Conservation (phyloP, 345 rosid genomes). For the Crucihimalaya himalaica region DNA sequence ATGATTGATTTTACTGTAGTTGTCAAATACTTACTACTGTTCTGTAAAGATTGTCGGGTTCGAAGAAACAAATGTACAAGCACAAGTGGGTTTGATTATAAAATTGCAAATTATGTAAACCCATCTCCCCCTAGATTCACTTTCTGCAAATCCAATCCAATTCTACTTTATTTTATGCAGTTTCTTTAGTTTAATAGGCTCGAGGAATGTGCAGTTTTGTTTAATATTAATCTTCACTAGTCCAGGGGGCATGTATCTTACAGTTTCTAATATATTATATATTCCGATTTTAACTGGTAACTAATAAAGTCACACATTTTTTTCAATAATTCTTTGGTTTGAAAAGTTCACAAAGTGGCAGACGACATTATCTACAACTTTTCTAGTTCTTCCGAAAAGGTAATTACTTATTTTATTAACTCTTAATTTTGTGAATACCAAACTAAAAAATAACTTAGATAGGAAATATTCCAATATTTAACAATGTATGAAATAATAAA, state of each 20-base stretch:
- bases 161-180: constrained; percentile 22
- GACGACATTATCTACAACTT: neutral
- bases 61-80: constrained; percentile 20
- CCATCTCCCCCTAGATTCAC: constrained; percentile 36
- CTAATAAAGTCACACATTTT: constrained; percentile 18
- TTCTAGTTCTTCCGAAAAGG: neutral
- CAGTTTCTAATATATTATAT: constrained; percentile 5
- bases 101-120: constrained; percentile 23
- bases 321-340: neutral
- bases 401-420: neutral
- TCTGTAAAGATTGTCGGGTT: constrained; percentile 21
- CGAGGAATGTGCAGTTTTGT: constrained; percentile 29
- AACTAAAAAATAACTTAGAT: too few species aligned
- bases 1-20: neutral
- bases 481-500: too few species aligned
- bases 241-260: constrained; percentile 39
- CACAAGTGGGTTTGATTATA: constrained; percentile 30
- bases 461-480: too few species aligned
- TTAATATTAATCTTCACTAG: constrained; percentile 23
- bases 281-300: neutral
- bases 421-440: neutral
- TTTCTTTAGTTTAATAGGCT: constrained; percentile 20
- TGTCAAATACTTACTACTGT: neutral
- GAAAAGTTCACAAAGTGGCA: constrained; percentile 14
- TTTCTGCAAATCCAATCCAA: constrained; percentile 38